A percentile compares a stretch with the other conserved stretches of the same genome.
These are phyloP conservation scores for Besnoitia besnoiti DNA, from an alignment of 169 alveolate genomes.

Conservation along the genomic window DNA sequence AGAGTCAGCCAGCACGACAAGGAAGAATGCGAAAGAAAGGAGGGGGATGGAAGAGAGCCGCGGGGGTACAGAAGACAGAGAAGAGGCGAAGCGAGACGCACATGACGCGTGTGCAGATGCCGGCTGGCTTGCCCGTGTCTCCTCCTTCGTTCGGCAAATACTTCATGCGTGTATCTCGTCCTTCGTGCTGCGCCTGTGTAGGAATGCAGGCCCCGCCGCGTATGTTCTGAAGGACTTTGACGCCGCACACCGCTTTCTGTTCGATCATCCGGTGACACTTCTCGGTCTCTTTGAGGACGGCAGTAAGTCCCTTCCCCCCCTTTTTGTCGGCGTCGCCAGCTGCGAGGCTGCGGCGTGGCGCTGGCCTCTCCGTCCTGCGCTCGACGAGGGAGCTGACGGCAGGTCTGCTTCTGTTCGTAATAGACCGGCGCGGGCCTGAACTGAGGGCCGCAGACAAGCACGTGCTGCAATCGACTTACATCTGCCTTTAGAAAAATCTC, in stretches of 20 bases:
- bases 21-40: neutral
- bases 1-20: too few species aligned
- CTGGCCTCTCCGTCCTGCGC: neutral
- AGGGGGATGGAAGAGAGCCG: neutral
- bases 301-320: neutral
- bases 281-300: neutral
- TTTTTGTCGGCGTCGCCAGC: too few species aligned
- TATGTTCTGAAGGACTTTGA: neutral
- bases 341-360: neutral
- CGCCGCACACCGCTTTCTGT: neutral
- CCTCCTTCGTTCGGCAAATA: neutral
- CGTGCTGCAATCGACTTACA: too few species aligned
- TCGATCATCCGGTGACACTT: constrained; percentile 11
- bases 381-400: too few species aligned
- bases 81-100: neutral
- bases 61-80: neutral
- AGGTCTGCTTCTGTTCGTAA: too few species aligned
- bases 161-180: too few species aligned
- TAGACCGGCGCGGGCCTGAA: too few species aligned
- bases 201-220: constrained; percentile 7
- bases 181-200: neutral
- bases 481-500: too few species aligned
- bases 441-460: too few species aligned
- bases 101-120: too few species aligned
- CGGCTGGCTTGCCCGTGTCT: neutral